Base-by-base conservation (phyloP, 257 asterid genomes). In the Lavandula angustifolia region DNA sequence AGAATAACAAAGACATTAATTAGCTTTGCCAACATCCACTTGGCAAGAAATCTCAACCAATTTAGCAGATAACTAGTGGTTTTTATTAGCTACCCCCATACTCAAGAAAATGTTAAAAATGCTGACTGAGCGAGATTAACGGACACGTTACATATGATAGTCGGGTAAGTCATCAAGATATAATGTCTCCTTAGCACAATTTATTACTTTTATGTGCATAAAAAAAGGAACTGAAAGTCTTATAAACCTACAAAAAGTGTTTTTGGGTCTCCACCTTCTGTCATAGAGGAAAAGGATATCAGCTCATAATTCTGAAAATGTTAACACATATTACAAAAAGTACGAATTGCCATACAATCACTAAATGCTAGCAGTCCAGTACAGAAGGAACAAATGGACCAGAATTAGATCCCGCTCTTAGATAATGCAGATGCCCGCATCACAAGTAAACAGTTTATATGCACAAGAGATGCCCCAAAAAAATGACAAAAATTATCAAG, bases 261-360 rank as follows among this genome's bases (percentile, higher is more conserved):
- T 37, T 41, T n/a, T 29, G 38, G 52, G 40, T 14, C 61, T 56
- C 48, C 57, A 58, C 44, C 17, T 59, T 67, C 43, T 3, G n/a
- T 54, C 50, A 57, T 66, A 76, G 10, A 33, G 67, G 71, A 59
- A 54, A 79, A 65, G 29, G 8, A 53, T 29, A 59, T 14, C 38
- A 63, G 16, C 72, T 66, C 62, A 60, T 17, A 43, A 48, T 43
- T 32, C 52, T 70, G 42, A 17, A 64, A 11, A 42, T 42, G 56
- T 43, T 38, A 68, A 67, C 42, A 37, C 75, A 37, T 56, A 22
- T 73, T 47, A 33, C 44, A 62, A 13, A 6, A 40, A 31, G 53
- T 17, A 66, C 54, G 51, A 54, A 66, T 49, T 52, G 56, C 16
- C 54, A 42, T 48, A 12, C 40, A 50, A 65, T 42, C 11, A 50